These are phyloP conservation scores for Elsinoe batatas DNA, from an alignment of 2,329 filamentous ascomycete genomes.

Conservation along the genomic window DNA sequence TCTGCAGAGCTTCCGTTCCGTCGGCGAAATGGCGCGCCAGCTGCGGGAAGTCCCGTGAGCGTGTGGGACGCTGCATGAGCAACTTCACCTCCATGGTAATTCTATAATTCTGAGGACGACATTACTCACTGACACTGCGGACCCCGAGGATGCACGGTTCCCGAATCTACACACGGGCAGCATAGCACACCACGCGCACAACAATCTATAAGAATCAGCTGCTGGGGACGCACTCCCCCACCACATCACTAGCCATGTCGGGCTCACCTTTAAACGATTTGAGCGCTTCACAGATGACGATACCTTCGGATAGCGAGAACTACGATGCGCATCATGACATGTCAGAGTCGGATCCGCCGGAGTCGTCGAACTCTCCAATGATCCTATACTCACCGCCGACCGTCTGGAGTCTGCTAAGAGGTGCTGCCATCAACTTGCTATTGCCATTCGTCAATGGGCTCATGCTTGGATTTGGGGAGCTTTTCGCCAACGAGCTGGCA, in stretches of 20 bases:
- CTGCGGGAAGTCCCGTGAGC: no score
- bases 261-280: constrained; percentile 34
- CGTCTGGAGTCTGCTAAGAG: constrained; percentile 72
- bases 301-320: constrained; percentile 74
- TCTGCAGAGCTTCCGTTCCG: no score
- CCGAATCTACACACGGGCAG: no score
- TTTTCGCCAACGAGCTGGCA: constrained; percentile 92
- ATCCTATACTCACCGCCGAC: constrained; percentile 86
- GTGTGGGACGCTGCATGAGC: no score
- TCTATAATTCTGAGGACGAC: no score
- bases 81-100: no score
- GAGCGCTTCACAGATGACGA: constrained; percentile 64
- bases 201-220: no score
- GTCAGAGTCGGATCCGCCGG: constrained; percentile 50
- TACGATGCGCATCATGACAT: constrained; percentile 58
- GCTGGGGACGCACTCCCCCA: no score
- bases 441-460: constrained; percentile 94
- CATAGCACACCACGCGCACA: no score
- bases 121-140: no score
- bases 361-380: constrained; percentile 55
- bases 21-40: no score
- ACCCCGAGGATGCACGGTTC: no score
- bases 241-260: constrained; percentile 3
- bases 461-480: constrained; percentile 95
- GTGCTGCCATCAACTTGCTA: constrained; percentile 90